Evolutionary conservation across 805 yeast species (phyloP).

Genomic region (Cyberlindnera sargentensis): DNA sequence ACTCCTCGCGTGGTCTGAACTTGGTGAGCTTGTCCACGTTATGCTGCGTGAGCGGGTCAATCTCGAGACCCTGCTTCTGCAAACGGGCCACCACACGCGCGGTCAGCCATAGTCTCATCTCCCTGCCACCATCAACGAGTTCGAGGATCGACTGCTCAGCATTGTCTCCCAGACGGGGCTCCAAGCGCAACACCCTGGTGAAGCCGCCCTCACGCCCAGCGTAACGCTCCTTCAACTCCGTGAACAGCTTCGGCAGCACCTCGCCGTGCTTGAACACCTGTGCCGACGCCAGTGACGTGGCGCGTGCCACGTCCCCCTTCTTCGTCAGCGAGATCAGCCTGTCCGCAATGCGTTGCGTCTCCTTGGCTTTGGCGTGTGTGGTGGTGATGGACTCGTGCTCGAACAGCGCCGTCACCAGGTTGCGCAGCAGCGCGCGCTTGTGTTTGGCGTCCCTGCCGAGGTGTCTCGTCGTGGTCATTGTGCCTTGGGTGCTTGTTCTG

Average conservation of each 20-base stretch:
- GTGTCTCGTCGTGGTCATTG: constrained; percentile 23
- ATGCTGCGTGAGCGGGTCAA: constrained; percentile 45
- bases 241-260: constrained; percentile 57
- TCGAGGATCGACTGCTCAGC: constrained; percentile 89
- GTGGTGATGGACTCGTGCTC: constrained; percentile 68
- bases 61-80: constrained; percentile 50
- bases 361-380: constrained; percentile 70
- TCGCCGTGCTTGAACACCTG: constrained; percentile 41
- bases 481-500: background rate
- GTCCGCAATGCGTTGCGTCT: constrained; percentile 58
- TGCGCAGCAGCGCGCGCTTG: constrained; percentile 45
- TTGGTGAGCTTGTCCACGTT: constrained; percentile 48
- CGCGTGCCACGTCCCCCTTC: constrained; percentile 23
- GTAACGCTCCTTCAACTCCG: constrained; percentile 60
- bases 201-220: constrained; percentile 65
- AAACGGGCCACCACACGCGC: constrained; percentile 85
- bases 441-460: constrained; percentile 20
- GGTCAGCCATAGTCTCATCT: constrained; percentile 65
- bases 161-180: constrained; percentile 81
- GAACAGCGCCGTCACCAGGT: constrained; percentile 58
- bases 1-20: constrained; percentile 45
- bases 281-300: constrained; percentile 30
- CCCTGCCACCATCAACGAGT: constrained; percentile 68
- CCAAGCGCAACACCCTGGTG: constrained; percentile 77
- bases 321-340: constrained; percentile 56